Evolutionary conservation across 352 stramenopile species (phyloP), one percentile per base, ranked within the genome.

Genomic region (Pythium monospermum): DNA sequence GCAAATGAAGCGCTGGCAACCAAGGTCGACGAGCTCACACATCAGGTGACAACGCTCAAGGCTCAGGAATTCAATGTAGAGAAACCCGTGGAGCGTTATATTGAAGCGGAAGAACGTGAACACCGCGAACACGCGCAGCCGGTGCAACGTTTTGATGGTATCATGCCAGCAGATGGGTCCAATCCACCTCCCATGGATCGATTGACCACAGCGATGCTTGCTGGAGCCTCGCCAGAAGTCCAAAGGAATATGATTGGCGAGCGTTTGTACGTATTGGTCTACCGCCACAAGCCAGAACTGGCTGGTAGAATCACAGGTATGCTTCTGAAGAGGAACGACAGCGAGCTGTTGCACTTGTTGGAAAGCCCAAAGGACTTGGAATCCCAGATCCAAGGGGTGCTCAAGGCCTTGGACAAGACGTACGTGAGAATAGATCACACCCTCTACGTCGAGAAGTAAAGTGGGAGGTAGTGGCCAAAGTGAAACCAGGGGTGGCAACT

Each of bases 171-270:
- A 32, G 63, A 68, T 16, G 73, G 77, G 32, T 72, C 77, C 37
- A 66, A 68, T 21, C 69, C 76, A 49, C 68, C 62, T 42, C 76
- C 76, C 46, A 74, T 87, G 36, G 83, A 95, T 66, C 83, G 81
- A 38, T 72, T 99, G 36, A 98, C 95, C 28, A 95, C 95, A 38
- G 87, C 92, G 46, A 92, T 94, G n/a, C 78, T 99, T 40, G 96
- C 96, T 16, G 93, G 91, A 23, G 96, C 96, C 22, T 96, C 93
- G 61, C 94, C 96, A 7, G 91, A 98, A 69, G 81, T 91, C 46
- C 92, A 99, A 78, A 99, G 99, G 93, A 99, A 99, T 67, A 99
- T 99, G 96, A 99, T 99, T 71, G 96, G 97, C 49, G 96, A 99
- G 77, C 85, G 96, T 60, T 77, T 99, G 44, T 99, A 99, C 81